Percentiles rank a stretch among this genome's conserved stretches.
Evolutionary conservation across 768 basidiomycete species (phyloP).

Genomic region (Russula compacta): DNA sequence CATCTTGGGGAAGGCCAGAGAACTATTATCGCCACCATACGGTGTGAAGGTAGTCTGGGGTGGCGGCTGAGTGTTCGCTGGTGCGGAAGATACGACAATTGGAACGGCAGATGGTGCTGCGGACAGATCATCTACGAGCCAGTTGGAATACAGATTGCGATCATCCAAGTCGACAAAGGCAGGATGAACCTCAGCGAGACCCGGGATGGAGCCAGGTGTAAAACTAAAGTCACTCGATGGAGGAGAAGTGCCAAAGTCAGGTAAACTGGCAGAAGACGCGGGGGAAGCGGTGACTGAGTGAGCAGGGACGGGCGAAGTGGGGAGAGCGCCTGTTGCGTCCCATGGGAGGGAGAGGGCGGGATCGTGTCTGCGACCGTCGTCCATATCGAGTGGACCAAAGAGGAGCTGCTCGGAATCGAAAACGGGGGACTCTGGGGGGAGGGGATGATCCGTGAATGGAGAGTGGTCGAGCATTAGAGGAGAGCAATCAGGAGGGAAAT

Average conservation of each 20-base stretch:
- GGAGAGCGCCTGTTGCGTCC: conserved; percentile 35
- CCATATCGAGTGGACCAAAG: conserved; percentile 49
- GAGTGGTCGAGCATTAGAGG: conserved; percentile 21
- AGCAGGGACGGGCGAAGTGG: conserved; percentile 31
- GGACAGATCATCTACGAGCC: conserved; percentile 53
- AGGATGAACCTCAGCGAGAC: conserved; percentile 28
- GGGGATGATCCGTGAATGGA: conserved; percentile 23
- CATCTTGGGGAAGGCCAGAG: conserved; percentile 36
- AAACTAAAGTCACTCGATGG: conserved; percentile 31
- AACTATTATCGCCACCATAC: conserved; percentile 31
- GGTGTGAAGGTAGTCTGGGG: conserved; percentile 40
- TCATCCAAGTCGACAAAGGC: conserved; percentile 34
- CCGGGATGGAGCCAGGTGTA: conserved; percentile 26
- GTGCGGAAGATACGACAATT: conserved; percentile 42
- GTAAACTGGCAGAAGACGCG: conserved; percentile 33
- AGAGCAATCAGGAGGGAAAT: conserved; percentile 21
- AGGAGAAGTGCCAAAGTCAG: conserved; percentile 35
- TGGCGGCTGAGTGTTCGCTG: conserved; percentile 32
- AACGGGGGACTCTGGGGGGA: conserved; percentile 27
- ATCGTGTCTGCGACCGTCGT: conserved; percentile 32
- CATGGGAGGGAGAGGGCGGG: conserved; percentile 24
- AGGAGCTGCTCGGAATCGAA: conserved; percentile 45
- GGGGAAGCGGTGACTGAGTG: conserved; percentile 32
- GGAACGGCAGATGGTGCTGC: conserved; percentile 39
- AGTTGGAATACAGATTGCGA: conserved; percentile 39